phyloP scores from a whole-genome alignment of 495 filamentous ascomycete genomes.

The Neurospora tetrasperma region DNA sequence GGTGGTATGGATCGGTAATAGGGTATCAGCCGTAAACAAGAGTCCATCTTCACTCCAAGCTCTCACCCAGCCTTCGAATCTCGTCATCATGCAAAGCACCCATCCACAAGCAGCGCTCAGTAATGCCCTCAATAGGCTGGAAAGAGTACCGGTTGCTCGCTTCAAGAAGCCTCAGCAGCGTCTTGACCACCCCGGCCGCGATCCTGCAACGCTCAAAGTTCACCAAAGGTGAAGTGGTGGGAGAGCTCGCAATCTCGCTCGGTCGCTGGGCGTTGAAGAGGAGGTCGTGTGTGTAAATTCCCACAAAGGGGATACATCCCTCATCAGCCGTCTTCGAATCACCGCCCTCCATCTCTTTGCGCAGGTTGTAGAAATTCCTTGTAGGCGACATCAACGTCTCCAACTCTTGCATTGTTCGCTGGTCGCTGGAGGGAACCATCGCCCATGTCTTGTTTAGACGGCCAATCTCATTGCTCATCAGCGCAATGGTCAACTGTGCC shows the following conservation, averaged over 20 bases:
- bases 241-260: conserved; percentile 51
- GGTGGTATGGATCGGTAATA: neutral
- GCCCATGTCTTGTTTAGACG: conserved; percentile 75
- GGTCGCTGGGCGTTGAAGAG: conserved; percentile 92
- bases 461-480: conserved; percentile 72
- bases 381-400: conserved; percentile 78
- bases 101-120: conserved; percentile 93
- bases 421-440: conserved; percentile 59
- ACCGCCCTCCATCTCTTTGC: conserved; percentile 79
- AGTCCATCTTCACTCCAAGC: conserved; percentile 23
- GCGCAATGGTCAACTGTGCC: conserved; percentile 85
- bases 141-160: conserved; percentile 85
- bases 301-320: conserved; percentile 95
- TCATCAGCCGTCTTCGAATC: conserved; percentile 43
- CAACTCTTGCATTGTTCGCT: conserved; percentile 64
- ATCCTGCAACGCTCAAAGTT: conserved; percentile 95
- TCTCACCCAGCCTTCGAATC: conserved; percentile 44
- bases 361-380: conserved; percentile 80
- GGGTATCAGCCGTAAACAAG: neutral
- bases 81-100: conserved; percentile 76
- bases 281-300: conserved; percentile 91
- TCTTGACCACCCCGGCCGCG: conserved; percentile 88
- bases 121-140: conserved; percentile 72
- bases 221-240: conserved; percentile 63
- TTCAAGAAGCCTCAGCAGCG: conserved; percentile 77